These are phyloP conservation scores for Luzula sylvatica DNA, from an alignment of 176 grass and related monocot species.

Conservation along the genomic window DNA sequence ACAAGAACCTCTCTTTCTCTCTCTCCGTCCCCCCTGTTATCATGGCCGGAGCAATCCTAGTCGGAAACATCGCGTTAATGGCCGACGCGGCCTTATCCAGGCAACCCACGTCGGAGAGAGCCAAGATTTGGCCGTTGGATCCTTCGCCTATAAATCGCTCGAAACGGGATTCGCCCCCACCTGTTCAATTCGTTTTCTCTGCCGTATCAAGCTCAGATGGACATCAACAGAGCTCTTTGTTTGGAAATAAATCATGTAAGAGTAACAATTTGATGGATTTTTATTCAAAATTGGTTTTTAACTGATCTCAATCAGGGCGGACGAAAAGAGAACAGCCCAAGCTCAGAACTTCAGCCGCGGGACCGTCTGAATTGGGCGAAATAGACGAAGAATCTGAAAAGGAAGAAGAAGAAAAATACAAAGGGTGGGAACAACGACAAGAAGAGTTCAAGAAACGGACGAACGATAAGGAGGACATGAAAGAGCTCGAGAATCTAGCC, in stretches of 20 bases:
- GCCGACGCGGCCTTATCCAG: background rate
- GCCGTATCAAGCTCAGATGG: background rate
- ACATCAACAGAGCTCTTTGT: background rate
- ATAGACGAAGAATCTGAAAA: slow-evolving; percentile 18
- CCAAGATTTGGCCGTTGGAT: slow-evolving; percentile 2
- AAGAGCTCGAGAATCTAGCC: slow-evolving; percentile 78
- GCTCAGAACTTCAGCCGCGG: background rate
- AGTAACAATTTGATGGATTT: background rate
- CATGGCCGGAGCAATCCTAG: slow-evolving; percentile 13
- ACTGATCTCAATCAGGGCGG: background rate
- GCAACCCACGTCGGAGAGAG: background rate
- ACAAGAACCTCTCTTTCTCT: background rate
- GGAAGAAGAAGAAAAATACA: slow-evolving; percentile 4
- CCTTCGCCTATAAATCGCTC: background rate
- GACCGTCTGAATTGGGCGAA: slow-evolving; percentile 28
- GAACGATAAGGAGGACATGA: slow-evolving; percentile 88
- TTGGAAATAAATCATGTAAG: slow-evolving; percentile 14
- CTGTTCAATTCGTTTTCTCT: slow-evolving; percentile 5
- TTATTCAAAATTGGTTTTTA: background rate
- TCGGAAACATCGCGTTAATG: slow-evolving; percentile 14
- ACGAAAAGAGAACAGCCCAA: background rate
- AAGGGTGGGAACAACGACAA: slow-evolving; percentile 32
- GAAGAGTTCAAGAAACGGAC: slow-evolving; percentile 42
- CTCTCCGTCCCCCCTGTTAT: too few species aligned
- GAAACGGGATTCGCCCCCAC: background rate